These are phyloP conservation scores for Dryas drummondii DNA, from an alignment of 306 rosid species.

Conservation along the genomic window DNA sequence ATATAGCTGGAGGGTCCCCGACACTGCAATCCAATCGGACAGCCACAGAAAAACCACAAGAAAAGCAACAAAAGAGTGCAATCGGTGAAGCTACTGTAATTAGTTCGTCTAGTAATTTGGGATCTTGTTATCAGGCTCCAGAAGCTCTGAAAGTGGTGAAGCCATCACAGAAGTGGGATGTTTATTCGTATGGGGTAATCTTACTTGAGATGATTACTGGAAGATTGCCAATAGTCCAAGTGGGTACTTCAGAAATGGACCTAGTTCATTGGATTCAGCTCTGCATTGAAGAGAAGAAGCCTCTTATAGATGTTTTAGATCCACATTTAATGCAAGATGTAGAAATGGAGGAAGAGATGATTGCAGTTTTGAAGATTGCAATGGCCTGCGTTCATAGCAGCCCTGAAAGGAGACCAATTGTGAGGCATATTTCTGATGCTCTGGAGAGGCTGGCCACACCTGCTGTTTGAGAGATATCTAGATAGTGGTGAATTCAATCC, in stretches of 20 bases:
- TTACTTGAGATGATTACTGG: conserved; percentile 86
- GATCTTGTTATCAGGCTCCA: conserved; percentile 77
- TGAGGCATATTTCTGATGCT: conserved; percentile 85
- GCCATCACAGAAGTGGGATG: conserved; percentile 99
- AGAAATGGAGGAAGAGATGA: conserved; percentile 76
- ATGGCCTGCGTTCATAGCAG: conserved; percentile 83
- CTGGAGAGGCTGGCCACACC: conserved; percentile 60
- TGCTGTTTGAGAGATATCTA: conserved; percentile 44
- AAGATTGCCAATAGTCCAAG: conserved; percentile 67
- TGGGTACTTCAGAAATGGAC: conserved; percentile 82
- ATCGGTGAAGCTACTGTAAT: conserved; percentile 44
- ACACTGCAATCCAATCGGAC: conserved; percentile 68
- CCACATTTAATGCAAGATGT: conserved; percentile 65
- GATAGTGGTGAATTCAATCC: conserved; percentile 26
- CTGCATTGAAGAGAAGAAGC: conserved; percentile 93
- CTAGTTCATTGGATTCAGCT: conserved; percentile 91
- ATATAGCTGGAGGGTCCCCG: conserved; percentile 86
- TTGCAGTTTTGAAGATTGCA: conserved; percentile 81
- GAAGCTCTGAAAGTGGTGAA: conserved; percentile 84
- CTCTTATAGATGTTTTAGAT: conserved; percentile 77
- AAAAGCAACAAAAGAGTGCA: conserved; percentile 55
- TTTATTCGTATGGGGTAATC: conserved; percentile 88
- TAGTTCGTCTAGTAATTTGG: conserved; percentile 37
- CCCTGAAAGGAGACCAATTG: conserved; percentile 89
- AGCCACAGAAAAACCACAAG: conserved; percentile 56